Evolutionary conservation across 139 green algal species (phyloP).

Genomic region (Dunaliella sp.): DNA sequence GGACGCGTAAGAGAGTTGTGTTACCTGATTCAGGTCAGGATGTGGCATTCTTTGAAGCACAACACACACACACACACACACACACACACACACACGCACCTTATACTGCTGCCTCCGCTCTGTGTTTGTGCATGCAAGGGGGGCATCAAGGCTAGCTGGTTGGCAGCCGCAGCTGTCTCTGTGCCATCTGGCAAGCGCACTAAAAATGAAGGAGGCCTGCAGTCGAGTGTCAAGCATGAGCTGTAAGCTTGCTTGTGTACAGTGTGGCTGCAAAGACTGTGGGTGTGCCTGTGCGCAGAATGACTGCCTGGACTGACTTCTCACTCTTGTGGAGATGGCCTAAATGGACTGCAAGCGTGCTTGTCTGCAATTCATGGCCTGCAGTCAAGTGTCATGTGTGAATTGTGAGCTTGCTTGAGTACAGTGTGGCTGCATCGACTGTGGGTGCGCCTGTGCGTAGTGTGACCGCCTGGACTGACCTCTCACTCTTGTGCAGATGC

Average conservation of each 20-base stretch:
- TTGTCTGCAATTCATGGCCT: background rate
- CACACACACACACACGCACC: background rate
- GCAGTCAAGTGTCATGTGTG: background rate
- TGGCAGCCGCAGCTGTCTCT: conserved; percentile 26
- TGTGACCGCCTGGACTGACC: background rate
- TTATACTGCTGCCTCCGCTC: background rate
- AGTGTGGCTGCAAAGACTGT: too few species aligned
- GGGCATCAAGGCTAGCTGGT: conserved; percentile 14
- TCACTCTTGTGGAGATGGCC: background rate
- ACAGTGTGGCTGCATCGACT: too few species aligned
- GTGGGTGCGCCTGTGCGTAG: background rate
- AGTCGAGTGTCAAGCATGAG: too few species aligned
- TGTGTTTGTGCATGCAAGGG: background rate
- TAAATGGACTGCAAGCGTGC: background rate
- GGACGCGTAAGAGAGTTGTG: too few species aligned
- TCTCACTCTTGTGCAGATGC: background rate
- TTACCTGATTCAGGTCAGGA: too few species aligned
- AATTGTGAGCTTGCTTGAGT: too few species aligned
- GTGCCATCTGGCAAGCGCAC: conserved; percentile 25
- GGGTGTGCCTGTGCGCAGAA: background rate
- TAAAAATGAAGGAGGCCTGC: conserved; percentile 43
- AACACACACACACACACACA: background rate
- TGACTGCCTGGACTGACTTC: background rate
- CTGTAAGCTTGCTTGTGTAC: too few species aligned
- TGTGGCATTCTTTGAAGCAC: too few species aligned